phyloP scores from a whole-genome alignment of 2,329 filamentous ascomycete species.

The Chalaropsis thielavioides region DNA sequence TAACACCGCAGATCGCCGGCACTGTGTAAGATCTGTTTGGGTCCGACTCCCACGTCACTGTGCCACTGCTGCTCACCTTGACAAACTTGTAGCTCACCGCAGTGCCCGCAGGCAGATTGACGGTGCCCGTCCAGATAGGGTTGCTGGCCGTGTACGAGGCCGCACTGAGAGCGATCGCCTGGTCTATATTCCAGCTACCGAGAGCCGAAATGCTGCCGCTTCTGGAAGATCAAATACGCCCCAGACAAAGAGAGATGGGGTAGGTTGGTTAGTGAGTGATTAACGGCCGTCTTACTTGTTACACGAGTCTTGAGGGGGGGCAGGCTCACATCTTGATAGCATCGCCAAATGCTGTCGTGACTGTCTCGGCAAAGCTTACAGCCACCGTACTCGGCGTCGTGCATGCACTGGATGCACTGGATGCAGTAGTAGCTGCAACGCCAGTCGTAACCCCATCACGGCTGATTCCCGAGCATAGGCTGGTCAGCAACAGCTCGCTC shows the following conservation, averaged over 20 bases:
- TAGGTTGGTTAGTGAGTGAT: background rate
- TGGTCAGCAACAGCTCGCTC: slow-evolving; percentile 11
- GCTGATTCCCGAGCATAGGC: slow-evolving; percentile 11
- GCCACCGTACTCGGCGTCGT: slow-evolving; percentile 24
- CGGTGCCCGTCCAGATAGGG: slow-evolving; percentile 38
- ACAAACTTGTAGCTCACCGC: slow-evolving; percentile 49
- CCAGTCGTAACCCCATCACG: background rate
- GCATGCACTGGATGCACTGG: slow-evolving; percentile 22
- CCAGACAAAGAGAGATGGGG: background rate
- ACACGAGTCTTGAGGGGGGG: background rate
- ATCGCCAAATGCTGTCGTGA: slow-evolving; percentile 32
- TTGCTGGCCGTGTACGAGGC: slow-evolving; percentile 39
- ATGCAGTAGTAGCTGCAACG: slow-evolving; percentile 3
- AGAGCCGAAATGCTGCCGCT: slow-evolving; percentile 28
- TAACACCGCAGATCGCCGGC: slow-evolving; percentile 13
- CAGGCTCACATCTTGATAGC: slow-evolving; percentile 36
- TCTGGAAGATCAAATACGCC: slow-evolving; percentile 9
- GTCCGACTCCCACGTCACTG: slow-evolving; percentile 44
- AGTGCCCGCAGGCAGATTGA: slow-evolving; percentile 38
- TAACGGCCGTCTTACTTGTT: background rate
- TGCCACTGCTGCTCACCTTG: slow-evolving; percentile 35
- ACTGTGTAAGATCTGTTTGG: slow-evolving; percentile 28
- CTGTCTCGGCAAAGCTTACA: slow-evolving; percentile 31
- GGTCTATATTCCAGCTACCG: slow-evolving; percentile 25
- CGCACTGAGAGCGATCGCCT: slow-evolving; percentile 37